Evolutionary conservation across 805 yeast species (phyloP).

Genomic region (Candida gorgasii): DNA sequence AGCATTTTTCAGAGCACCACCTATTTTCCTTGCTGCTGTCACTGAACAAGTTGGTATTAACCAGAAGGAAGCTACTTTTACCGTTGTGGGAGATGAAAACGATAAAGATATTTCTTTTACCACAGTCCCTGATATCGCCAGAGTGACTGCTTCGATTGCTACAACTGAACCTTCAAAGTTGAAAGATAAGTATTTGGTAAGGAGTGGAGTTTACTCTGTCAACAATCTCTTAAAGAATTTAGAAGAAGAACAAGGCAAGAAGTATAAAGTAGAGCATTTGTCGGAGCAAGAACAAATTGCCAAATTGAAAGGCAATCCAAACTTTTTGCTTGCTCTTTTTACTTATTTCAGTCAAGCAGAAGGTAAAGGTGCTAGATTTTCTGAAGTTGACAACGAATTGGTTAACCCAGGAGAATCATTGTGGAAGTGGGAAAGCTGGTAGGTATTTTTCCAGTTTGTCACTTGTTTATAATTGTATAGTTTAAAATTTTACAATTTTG

Average conservation of each 20-base stretch:
- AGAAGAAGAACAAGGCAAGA: conserved; percentile 6
- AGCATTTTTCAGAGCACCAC: conserved; percentile 27
- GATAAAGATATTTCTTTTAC: conserved; percentile 32
- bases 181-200: conserved; percentile 39
- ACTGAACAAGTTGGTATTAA: conserved; percentile 41
- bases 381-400: conserved; percentile 4
- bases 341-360: conserved; percentile 2
- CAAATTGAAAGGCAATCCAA: background rate
- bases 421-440: conserved; percentile 11
- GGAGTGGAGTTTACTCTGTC: conserved; percentile 40
- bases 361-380: conserved; percentile 2
- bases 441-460: too few species aligned
- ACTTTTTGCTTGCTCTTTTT: conserved; percentile 1
- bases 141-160: conserved; percentile 41
- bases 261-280: conserved; percentile 1
- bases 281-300: conserved; percentile 1
- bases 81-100: background rate
- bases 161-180: conserved; percentile 36
- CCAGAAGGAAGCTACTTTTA: conserved; percentile 15
- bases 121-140: conserved; percentile 44
- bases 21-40: conserved; percentile 29
- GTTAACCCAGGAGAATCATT: conserved; percentile 10
- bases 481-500: too few species aligned
- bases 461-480: too few species aligned
- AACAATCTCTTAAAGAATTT: conserved; percentile 30